Evolutionary conservation across 495 filamentous ascomycete genomes (phyloP).

Genomic region (Penicillium robsamsonii): DNA sequence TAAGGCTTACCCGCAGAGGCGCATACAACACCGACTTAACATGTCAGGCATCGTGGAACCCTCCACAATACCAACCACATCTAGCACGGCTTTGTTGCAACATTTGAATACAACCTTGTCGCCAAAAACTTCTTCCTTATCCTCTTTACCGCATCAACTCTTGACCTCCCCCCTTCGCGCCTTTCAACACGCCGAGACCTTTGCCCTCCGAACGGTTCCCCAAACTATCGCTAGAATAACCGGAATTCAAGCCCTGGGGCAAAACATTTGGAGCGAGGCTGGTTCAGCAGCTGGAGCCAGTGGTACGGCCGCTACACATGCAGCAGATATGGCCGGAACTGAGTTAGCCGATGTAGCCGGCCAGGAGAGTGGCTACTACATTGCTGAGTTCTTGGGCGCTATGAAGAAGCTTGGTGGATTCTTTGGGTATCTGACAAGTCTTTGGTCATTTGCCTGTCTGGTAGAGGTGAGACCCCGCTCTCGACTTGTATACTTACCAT

Average conservation of each 20-base stretch:
- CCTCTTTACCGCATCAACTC: conserved; percentile 35
- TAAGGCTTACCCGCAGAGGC: conserved; percentile 19
- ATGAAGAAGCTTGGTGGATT: conserved; percentile 73
- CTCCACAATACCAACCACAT: conserved; percentile 22
- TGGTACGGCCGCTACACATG: conserved; percentile 29
- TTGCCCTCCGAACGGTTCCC: conserved; percentile 40
- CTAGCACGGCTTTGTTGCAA: conserved; percentile 14
- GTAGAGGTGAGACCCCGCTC: conserved; percentile 54
- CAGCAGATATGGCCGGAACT: conserved; percentile 30
- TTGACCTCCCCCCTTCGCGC: conserved; percentile 38
- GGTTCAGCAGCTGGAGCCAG: conserved; percentile 17
- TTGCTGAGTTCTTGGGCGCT: conserved; percentile 39
- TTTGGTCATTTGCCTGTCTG: conserved; percentile 88
- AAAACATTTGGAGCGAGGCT: conserved; percentile 30
- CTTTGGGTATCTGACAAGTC: conserved; percentile 87
- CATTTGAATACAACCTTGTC: conserved; percentile 16
- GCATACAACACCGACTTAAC: conserved; percentile 11
- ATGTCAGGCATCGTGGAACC: conserved; percentile 24
- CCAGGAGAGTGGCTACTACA: conserved; percentile 31
- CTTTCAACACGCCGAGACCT: conserved; percentile 37
- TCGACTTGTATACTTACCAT: not conserved
- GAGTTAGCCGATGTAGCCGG: conserved; percentile 29
- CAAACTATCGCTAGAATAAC: conserved; percentile 32
- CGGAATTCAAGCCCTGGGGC: conserved; percentile 28
- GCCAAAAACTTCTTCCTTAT: conserved; percentile 26